Evolutionary conservation across 1,284 basidiomycete species (phyloP), one percentile per base, ranked within the genome.

Genomic region (Trametes polyzona): DNA sequence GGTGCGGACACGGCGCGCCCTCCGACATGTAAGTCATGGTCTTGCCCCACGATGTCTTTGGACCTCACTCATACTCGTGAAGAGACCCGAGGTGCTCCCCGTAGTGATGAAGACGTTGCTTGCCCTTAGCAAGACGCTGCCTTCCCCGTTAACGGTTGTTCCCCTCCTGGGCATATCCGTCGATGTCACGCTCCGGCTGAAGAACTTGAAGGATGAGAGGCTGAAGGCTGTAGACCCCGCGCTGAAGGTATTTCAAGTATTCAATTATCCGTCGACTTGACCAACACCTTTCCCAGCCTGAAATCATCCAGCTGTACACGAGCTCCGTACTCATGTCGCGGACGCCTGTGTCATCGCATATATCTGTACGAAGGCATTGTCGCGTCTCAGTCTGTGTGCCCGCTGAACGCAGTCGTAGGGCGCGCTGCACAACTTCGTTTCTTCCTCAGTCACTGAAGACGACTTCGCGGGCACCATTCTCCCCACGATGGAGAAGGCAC

Each of bases 401-500:
- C n/a, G n/a, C n/a, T 47, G 36, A 26, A 30, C 2, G 4, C 4
- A 24, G 17, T 39, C 47, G 14, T 63, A 86, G 84, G 68, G 64
- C 23, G 77, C 82, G 17, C 74, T 90, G 19, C 67, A 80, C 50
- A 87, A 86, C 58, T 90, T 93, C 70, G 80, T 92, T 57, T 67
- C 71, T 10, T 77, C 72, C 0, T 81, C 76, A 46, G 67, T 90
- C 7, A 76, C 76, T 0, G 67, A 76, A 2, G 76, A 80, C 0
- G 84, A 90, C 41, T 74, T 93, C 30, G 69, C 69, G 2, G 68
- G 71, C 12, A 65, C 70, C 0, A 73, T 93, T 33, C 72, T 92
- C 0, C 87, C 90, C 0, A 78, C 79, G 0, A 81, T 90, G 54
- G 90, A 93, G 66, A 93, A 92, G 63, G 81, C 88, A 0, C 68